Percentiles rank a stretch among this genome's conserved stretches.
phyloP scores from a whole-genome alignment of 1,284 basidiomycete species.

The Xanthoconium separans region DNA sequence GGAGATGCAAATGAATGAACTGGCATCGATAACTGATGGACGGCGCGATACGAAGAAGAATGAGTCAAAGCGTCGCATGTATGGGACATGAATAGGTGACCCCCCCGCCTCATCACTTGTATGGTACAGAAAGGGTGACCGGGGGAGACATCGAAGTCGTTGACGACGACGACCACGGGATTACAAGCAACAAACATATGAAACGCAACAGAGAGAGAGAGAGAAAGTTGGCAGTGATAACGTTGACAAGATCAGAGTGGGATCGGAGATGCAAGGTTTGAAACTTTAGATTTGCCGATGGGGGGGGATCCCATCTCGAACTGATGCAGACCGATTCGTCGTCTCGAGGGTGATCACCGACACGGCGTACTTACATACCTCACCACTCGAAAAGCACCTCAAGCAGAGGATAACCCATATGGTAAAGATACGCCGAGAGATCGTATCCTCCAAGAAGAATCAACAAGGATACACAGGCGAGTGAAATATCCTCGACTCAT shows the following conservation, averaged over 20 bases:
- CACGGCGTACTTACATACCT: no score
- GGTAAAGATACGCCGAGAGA: conserved; percentile 32
- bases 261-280: conserved; percentile 33
- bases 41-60: conserved; percentile 12
- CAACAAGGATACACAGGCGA: conserved; percentile 33
- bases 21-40: conserved; percentile 25
- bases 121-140: conserved; percentile 20
- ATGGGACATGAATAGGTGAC: conserved; percentile 11
- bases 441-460: conserved; percentile 23
- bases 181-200: conserved; percentile 7
- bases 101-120: neutral
- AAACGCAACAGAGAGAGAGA: neutral
- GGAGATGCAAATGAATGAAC: conserved; percentile 23
- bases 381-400: conserved; percentile 17
- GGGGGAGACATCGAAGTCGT: conserved; percentile 22
- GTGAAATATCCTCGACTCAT: conserved; percentile 11
- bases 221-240: conserved; percentile 33
- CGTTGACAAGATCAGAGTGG: conserved; percentile 30
- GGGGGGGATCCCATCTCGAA: conserved; percentile 15
- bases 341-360: neutral
- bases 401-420: conserved; percentile 31
- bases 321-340: conserved; percentile 5
- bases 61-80: conserved; percentile 8
- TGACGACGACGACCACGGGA: conserved; percentile 16
- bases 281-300: conserved; percentile 36